Evolutionary conservation across 345 rosid genomes (phyloP), one percentile per base, ranked within the genome.

Genomic region (Pseudoturritis turrita): DNA sequence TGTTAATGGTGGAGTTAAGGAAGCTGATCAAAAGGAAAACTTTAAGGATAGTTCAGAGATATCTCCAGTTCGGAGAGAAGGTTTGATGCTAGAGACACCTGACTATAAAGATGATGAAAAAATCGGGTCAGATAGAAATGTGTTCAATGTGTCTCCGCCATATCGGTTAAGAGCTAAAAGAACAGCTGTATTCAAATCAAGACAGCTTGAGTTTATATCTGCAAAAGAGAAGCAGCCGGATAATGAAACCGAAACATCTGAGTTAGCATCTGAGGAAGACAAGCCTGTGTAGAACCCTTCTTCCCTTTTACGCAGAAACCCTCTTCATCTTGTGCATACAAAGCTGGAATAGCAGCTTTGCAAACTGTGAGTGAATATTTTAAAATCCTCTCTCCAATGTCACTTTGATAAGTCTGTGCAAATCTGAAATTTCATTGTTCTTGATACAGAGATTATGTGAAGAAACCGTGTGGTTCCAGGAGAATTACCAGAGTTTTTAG

Each of bases 131-230:
- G 67, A 45, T 72, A 80, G 69, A 50, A 81, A 53, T 77, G 77
- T 77, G 46, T 88, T 82, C 53, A 88, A 85, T 62, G 86, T 86
- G 36, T 91, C 98, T 46, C 98, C 96, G 35, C 97, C 96, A 7
- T 94, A 89, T 74, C 75, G 92, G 66, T 62, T 94, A 80, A 85
- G 84, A 77, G 79, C 89, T 71, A 90, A 88, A 80, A 74, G 96
- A 76, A 84, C 85, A 75, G 83, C 87, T 41, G 84, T 85, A 52
- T 67, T 88, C 65, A 91, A 86, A 84, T 84, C 96, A 81, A 87
- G 95, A 73, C 98, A 94, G 76, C 95, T 94, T 75, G 90, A 88
- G 75, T 94, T 90, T 65, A 33, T 79, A 65, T 78, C 81, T 57
- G 85, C 74, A 59, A 81, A 74, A 56, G 85, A 75, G 71, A 81